phyloP scores from a whole-genome alignment of 2,329 filamentous ascomycete genomes.

The Xylaria sp. region DNA sequence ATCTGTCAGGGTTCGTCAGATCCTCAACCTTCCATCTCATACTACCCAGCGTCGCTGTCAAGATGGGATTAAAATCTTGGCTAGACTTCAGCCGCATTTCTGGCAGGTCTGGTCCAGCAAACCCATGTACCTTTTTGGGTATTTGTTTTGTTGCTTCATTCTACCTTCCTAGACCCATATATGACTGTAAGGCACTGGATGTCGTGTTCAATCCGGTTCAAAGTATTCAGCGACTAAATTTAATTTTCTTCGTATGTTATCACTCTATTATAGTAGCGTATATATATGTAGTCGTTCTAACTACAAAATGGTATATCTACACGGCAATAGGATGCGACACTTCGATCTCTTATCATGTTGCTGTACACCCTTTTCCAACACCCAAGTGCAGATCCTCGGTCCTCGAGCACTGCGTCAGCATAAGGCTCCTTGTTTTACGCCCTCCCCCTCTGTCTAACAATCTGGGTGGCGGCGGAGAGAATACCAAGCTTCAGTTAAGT shows the following conservation, averaged over 20 bases:
- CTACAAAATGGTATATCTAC: no score
- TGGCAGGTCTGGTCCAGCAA: not conserved
- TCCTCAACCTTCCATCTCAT: not conserved
- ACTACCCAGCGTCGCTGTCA: no score
- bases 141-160: not conserved
- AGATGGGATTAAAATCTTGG: not conserved
- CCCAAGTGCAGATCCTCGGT: not conserved
- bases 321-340: no score
- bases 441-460: not conserved
- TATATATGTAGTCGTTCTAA: no score
- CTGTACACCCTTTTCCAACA: not conserved
- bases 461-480: not conserved
- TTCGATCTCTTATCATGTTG: not conserved
- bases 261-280: no score
- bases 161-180: not conserved
- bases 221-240: no score
- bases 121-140: not conserved
- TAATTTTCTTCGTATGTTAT: no score
- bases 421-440: not conserved
- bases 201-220: no score
- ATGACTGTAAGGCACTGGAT: no score
- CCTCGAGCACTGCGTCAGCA: not conserved
- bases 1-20: not conserved
- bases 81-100: constrained; percentile 21
- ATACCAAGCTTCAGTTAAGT: not conserved